Evolutionary conservation across 2,329 filamentous ascomycete species (phyloP).

Genomic region (Xylaria sp.): DNA sequence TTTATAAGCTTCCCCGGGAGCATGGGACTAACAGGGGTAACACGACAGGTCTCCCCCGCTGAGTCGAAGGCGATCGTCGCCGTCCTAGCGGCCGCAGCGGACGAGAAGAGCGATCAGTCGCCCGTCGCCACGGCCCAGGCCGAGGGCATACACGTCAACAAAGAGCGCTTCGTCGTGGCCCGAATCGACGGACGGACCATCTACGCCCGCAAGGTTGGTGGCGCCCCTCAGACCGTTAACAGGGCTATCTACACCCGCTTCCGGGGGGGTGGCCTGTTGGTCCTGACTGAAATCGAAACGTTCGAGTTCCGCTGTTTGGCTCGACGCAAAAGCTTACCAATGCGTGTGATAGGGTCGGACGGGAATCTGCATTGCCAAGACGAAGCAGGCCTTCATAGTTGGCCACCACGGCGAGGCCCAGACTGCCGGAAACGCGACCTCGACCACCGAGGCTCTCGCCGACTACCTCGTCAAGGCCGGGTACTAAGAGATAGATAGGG

Average conservation of each 20-base stretch:
- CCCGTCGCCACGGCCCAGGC: conserved; percentile 70
- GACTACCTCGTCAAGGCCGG: conserved; percentile 82
- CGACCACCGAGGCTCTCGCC: conserved; percentile 80
- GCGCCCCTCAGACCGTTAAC: too few relatives aligned
- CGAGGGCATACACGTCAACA: conserved; percentile 76
- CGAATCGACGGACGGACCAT: conserved; percentile 77
- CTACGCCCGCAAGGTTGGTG: conserved; percentile 82
- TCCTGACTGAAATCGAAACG: too few relatives aligned
- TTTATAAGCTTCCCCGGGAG: background rate
- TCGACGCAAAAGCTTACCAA: background rate
- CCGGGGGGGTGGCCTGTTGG: too few relatives aligned
- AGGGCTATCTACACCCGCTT: too few relatives aligned
- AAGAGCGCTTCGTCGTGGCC: conserved; percentile 79
- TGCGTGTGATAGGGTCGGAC: conserved; percentile 64
- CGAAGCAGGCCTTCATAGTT: conserved; percentile 85
- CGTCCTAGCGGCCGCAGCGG: conserved; percentile 53
- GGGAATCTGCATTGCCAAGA: conserved; percentile 84
- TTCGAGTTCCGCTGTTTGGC: too few relatives aligned
- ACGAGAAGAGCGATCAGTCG: conserved; percentile 27
- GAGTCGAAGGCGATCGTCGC: conserved; percentile 65
- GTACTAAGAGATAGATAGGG: conserved; percentile 59
- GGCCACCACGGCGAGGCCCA: conserved; percentile 80
- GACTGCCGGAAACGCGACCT: conserved; percentile 76
- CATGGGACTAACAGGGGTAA: conserved; percentile 26
- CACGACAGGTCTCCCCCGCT: conserved; percentile 58